These are phyloP conservation scores for Solanum lycopersicoides DNA, from an alignment of 257 asterid species.

Conservation along the genomic window DNA sequence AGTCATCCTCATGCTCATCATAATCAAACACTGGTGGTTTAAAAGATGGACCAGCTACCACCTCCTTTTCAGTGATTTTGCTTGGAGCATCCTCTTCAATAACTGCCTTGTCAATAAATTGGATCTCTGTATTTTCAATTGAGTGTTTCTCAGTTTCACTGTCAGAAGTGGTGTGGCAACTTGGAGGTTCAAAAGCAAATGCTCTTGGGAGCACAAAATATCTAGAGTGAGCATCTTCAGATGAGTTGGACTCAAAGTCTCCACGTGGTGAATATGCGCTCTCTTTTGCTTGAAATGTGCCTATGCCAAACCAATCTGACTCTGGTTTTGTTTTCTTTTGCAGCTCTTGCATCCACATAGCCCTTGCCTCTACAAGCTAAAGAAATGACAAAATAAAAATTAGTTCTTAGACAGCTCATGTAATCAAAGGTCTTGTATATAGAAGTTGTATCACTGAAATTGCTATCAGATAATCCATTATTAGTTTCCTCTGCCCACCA, in stretches of 20 bases:
- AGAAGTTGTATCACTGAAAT: background rate
- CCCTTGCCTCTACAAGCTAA: conserved; percentile 77
- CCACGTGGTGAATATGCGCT: conserved; percentile 31
- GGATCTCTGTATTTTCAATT: conserved; percentile 31
- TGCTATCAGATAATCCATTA: background rate
- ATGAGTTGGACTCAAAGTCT: conserved; percentile 16
- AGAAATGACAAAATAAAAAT: background rate
- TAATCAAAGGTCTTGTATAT: background rate
- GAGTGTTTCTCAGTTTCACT: conserved; percentile 45
- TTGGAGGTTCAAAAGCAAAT: conserved; percentile 27
- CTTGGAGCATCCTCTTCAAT: conserved; percentile 47
- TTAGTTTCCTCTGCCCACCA: background rate
- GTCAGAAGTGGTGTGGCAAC: conserved; percentile 16
- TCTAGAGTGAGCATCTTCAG: conserved; percentile 30
- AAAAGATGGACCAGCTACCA: conserved; percentile 27
- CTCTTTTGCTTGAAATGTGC: conserved; percentile 32
- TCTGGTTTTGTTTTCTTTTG: conserved; percentile 66
- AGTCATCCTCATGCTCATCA: conserved; percentile 60
- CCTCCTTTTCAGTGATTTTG: conserved; percentile 33
- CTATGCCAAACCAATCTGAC: conserved; percentile 44
- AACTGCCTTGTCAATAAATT: conserved; percentile 50
- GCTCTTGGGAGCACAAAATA: conserved; percentile 12
- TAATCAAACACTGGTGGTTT: conserved; percentile 22
- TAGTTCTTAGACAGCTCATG: background rate
- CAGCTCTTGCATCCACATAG: conserved; percentile 89